Conservation (phyloP, 1,139 yeast genomes). For the Hemisphaericaspora xylofermentans region DNA sequence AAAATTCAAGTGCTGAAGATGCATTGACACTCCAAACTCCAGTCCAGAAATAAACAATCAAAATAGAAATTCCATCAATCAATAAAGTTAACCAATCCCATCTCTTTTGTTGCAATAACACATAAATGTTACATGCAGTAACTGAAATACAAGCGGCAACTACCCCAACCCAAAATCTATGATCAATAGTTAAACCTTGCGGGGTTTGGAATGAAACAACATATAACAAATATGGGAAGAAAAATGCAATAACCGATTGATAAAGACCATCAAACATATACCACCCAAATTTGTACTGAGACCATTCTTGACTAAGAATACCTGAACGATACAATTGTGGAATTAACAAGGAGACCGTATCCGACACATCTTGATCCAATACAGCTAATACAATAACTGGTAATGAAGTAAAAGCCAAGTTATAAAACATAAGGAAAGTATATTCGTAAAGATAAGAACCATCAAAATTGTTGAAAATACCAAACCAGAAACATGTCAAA, state of each 20-base stretch:
- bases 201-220: slow-evolving; percentile 45
- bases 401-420: slow-evolving; percentile 63
- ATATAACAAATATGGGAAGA: slow-evolving; percentile 54
- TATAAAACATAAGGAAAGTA: slow-evolving; percentile 63
- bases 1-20: slow-evolving; percentile 44
- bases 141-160: slow-evolving; percentile 50
- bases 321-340: slow-evolving; percentile 62
- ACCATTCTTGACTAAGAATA: slow-evolving; percentile 53
- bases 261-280: slow-evolving; percentile 62
- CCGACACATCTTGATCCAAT: slow-evolving; percentile 62
- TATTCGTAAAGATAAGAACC: slow-evolving; percentile 63
- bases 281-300: slow-evolving; percentile 50
- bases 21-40: slow-evolving; percentile 57
- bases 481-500: slow-evolving; percentile 61
- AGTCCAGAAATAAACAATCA: slow-evolving; percentile 60
- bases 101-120: slow-evolving; percentile 53
- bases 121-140: slow-evolving; percentile 52
- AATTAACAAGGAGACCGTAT: slow-evolving; percentile 52
- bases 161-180: slow-evolving; percentile 58
- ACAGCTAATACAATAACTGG: slow-evolving; percentile 61
- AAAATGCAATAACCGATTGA: slow-evolving; percentile 56
- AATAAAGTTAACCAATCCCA: slow-evolving; percentile 62
- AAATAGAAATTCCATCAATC: slow-evolving; percentile 48
- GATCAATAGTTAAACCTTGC: slow-evolving; percentile 53
- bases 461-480: slow-evolving; percentile 56